Conservation (phyloP, 176 grass and related monocot species). For the Musa itinerans region DNA sequence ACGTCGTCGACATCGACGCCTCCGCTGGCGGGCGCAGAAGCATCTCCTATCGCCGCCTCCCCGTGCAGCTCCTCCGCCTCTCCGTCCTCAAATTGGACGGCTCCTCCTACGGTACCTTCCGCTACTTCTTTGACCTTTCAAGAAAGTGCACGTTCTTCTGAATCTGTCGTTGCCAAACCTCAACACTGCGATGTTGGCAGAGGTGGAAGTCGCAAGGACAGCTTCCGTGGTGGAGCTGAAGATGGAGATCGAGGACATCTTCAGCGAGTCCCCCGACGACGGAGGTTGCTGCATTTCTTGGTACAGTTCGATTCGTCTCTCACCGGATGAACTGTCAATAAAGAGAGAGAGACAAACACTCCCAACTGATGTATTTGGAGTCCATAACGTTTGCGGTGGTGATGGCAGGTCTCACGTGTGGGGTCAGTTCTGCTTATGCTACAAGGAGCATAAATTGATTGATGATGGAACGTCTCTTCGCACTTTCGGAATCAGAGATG, state of each 20-base stretch:
- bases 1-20: conserved; percentile 12
- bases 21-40: conserved; percentile 35
- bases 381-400: neutral
- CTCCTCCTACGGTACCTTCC: conserved; percentile 56
- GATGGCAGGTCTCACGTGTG: conserved; percentile 72
- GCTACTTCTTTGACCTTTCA: neutral
- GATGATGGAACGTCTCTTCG: conserved; percentile 58
- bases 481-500: conserved; percentile 68
- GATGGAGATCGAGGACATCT: conserved; percentile 57
- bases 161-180: neutral
- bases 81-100: conserved; percentile 75
- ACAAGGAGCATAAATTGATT: conserved; percentile 56
- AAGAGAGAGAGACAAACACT: no score
- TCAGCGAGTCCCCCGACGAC: conserved; percentile 28
- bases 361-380: neutral
- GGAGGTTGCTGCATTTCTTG: conserved; percentile 44
- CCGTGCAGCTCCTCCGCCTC: conserved; percentile 48
- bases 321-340: no score
- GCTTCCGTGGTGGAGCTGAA: conserved; percentile 61
- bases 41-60: conserved; percentile 66
- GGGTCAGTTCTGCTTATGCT: conserved; percentile 91
- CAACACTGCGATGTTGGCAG: conserved; percentile 14
- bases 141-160: no score
- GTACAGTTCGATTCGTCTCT: conserved; percentile 26
- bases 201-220: conserved; percentile 40